phyloP scores from a whole-genome alignment of 192 early-diverging fungal genomes.

The Geranomyces michiganensis region DNA sequence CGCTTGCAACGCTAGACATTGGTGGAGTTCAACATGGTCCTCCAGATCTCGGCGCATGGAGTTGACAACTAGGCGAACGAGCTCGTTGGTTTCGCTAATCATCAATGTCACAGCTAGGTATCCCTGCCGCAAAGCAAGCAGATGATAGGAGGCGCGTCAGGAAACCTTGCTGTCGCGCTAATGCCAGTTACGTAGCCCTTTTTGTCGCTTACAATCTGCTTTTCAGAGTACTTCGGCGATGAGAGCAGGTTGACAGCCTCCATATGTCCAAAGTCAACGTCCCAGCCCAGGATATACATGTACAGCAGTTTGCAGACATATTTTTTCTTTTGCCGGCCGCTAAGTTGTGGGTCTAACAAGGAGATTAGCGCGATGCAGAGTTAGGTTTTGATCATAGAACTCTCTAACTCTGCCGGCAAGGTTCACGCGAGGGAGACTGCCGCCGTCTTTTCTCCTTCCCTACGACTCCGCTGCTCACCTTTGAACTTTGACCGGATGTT shows the following conservation, averaged over 20 bases:
- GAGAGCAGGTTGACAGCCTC: slow-evolving; percentile 93
- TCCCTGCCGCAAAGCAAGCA: slow-evolving; percentile 60
- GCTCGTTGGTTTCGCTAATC: slow-evolving; percentile 84
- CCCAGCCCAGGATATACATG: slow-evolving; percentile 99
- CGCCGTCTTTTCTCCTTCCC: too few relatives aligned
- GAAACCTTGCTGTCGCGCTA: slow-evolving; percentile 4
- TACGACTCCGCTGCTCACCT: slow-evolving; percentile 59
- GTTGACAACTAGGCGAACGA: slow-evolving; percentile 81
- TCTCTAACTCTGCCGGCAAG: too few relatives aligned
- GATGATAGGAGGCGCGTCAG: not conserved
- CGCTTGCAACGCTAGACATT: slow-evolving; percentile 91
- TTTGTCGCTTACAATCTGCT: slow-evolving; percentile 92
- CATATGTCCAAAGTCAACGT: slow-evolving; percentile 97
- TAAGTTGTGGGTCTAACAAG: slow-evolving; percentile 76
- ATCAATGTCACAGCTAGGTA: slow-evolving; percentile 95
- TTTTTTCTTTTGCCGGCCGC: slow-evolving; percentile 99
- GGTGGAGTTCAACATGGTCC: slow-evolving; percentile 80
- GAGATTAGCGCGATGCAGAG: too few relatives aligned
- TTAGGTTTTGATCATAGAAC: too few relatives aligned
- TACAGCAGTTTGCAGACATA: slow-evolving; percentile 99
- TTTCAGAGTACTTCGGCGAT: slow-evolving; percentile 92
- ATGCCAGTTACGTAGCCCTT: slow-evolving; percentile 5
- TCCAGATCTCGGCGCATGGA: slow-evolving; percentile 87
- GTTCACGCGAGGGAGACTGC: too few relatives aligned
- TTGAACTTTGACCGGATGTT: slow-evolving; percentile 99